Percentiles rank a stretch among this genome's conserved stretches.
Evolutionary conservation across 192 early-diverging fungal genomes (phyloP).

Genomic region (Podila epigama): DNA sequence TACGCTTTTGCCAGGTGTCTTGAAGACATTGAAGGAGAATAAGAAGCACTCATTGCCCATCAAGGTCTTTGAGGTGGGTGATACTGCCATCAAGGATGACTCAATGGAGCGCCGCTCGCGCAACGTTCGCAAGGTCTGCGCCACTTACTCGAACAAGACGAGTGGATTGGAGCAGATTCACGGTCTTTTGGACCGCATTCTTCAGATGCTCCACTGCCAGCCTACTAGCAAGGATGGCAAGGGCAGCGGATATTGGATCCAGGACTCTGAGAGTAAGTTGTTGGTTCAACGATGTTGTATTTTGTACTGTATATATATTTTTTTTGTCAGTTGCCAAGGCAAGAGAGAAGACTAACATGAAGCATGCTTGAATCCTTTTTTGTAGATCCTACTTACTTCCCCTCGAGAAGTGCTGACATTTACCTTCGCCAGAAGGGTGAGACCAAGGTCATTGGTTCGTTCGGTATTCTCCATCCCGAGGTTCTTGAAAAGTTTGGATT

Average conservation of each 20-base stretch:
- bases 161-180: slow-evolving; percentile 91
- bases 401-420: slow-evolving; percentile 90
- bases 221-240: slow-evolving; percentile 57
- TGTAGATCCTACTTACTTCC: slow-evolving; percentile 85
- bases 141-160: slow-evolving; percentile 82
- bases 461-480: slow-evolving; percentile 94
- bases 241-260: slow-evolving; percentile 78
- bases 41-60: slow-evolving; percentile 90
- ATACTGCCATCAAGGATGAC: slow-evolving; percentile 91
- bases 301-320: neutral
- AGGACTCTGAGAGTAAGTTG: slow-evolving; percentile 72
- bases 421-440: slow-evolving; percentile 65
- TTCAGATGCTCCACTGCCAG: slow-evolving; percentile 77
- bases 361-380: neutral
- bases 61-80: slow-evolving; percentile 96
- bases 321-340: neutral
- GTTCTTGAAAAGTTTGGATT: slow-evolving; percentile 88
- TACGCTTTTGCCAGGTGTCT: slow-evolving; percentile 87
- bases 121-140: slow-evolving; percentile 90
- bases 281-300: neutral
- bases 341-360: neutral
- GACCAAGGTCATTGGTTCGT: slow-evolving; percentile 72
- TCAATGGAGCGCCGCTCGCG: slow-evolving; percentile 77
- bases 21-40: slow-evolving; percentile 91
- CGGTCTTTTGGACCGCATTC: slow-evolving; percentile 89